Evolutionary conservation across 2,329 filamentous ascomycete species (phyloP).

Genomic region (Fusarium humuli): DNA sequence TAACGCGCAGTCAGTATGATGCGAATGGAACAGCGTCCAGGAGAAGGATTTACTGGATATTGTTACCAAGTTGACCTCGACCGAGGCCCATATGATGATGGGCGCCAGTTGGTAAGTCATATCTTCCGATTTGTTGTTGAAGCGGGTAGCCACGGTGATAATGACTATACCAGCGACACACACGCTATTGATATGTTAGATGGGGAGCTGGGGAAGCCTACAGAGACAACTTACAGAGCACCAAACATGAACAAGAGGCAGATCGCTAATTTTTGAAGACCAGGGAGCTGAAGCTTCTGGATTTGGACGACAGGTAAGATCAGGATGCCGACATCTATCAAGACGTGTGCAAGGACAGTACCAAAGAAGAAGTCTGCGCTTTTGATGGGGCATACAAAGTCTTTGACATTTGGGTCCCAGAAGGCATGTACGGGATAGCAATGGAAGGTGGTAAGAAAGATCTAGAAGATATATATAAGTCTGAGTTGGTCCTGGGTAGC

Average conservation of each 20-base stretch:
- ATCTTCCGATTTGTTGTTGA: conserved; percentile 32
- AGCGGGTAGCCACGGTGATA: conserved; percentile 24
- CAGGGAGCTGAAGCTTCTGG: conserved; percentile 44
- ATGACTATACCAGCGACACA: conserved; percentile 38
- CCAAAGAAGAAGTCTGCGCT: conserved; percentile 32
- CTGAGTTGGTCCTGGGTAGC: fast-evolving
- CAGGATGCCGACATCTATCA: conserved; percentile 49
- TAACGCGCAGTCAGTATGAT: neutral
- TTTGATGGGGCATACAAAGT: conserved; percentile 45
- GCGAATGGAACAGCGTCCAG: fast-evolving
- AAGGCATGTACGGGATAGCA: conserved; percentile 35
- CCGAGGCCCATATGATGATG: conserved; percentile 40
- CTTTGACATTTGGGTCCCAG: conserved; percentile 22
- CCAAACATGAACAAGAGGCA: conserved; percentile 47
- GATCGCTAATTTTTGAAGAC: conserved; percentile 41
- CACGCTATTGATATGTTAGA: conserved; percentile 20
- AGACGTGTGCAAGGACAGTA: conserved; percentile 42
- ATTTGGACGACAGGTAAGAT: conserved; percentile 47
- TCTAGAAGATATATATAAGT: neutral
- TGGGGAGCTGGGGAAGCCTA: fast-evolving
- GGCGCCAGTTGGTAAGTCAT: conserved; percentile 36
- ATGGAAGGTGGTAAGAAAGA: conserved; percentile 28
- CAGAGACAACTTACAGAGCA: conserved; percentile 35
- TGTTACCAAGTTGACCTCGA: conserved; percentile 41
- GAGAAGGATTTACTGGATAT: conserved; percentile 27